A percentile compares a stretch with the other conserved stretches of the same genome.
These are phyloP conservation scores for Puccinia brachypodii DNA, from an alignment of 1,284 basidiomycete genomes.

Conservation along the genomic window DNA sequence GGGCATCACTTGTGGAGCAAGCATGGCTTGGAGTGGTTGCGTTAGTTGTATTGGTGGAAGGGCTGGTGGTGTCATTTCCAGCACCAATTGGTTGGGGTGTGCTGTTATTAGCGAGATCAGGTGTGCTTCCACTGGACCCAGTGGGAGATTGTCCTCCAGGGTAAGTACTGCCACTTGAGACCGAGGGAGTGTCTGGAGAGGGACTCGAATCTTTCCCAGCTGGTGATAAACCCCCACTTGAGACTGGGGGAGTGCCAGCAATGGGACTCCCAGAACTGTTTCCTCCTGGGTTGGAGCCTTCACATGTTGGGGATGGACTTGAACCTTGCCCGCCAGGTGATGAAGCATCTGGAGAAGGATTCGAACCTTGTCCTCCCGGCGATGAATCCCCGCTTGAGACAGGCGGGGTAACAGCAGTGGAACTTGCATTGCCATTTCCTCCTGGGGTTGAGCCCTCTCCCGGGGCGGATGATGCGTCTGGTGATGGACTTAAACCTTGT, in stretches of 20 bases:
- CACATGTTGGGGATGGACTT: background rate
- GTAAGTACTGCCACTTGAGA: background rate
- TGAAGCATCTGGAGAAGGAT: background rate
- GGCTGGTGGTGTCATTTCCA: background rate
- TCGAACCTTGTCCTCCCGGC: background rate
- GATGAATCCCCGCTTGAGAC: background rate
- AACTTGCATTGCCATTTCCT: no score
- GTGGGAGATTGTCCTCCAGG: background rate
- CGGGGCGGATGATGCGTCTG: no score
- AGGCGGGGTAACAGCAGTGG: background rate
- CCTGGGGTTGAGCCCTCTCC: no score
- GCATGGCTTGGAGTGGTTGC: background rate
- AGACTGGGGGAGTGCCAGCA: background rate
- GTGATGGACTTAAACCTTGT: no score
- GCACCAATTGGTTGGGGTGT: background rate
- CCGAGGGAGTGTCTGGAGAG: background rate
- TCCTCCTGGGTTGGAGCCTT: background rate
- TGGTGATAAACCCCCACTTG: background rate
- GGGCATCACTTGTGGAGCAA: background rate
- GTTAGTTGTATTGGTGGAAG: background rate
- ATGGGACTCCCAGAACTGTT: background rate
- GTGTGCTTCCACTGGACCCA: background rate
- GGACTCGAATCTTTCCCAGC: background rate
- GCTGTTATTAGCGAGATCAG: background rate
- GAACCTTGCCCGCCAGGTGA: background rate